These are phyloP conservation scores for Xylaria bambusicola DNA, from an alignment of 495 filamentous ascomycete genomes.

Conservation along the genomic window DNA sequence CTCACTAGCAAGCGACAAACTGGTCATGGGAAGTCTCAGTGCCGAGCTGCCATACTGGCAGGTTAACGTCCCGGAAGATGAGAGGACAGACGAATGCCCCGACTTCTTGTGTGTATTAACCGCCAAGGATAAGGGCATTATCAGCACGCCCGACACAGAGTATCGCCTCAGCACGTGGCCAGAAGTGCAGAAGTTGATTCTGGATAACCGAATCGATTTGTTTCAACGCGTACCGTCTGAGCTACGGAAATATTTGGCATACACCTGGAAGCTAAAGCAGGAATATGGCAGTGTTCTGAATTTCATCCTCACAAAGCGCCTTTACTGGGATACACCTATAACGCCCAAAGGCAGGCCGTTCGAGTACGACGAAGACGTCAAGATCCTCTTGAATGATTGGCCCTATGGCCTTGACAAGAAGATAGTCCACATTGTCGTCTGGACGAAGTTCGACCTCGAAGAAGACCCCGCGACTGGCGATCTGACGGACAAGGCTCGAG, in stretches of 20 bases:
- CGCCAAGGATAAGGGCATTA: slow-evolving; percentile 59
- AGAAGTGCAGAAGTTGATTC: slow-evolving; percentile 61
- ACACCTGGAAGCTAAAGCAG: slow-evolving; percentile 59
- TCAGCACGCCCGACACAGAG: slow-evolving; percentile 63
- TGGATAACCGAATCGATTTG: slow-evolving; percentile 65
- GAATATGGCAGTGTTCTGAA: slow-evolving; percentile 72
- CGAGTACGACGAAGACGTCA: slow-evolving; percentile 61
- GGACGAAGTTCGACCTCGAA: slow-evolving; percentile 77
- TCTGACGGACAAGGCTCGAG: slow-evolving; percentile 61
- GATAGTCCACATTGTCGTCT: slow-evolving; percentile 83
- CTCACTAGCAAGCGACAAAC: too few relatives aligned
- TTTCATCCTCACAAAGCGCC: slow-evolving; percentile 66
- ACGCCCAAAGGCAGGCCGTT: slow-evolving; percentile 42
- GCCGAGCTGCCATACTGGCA: slow-evolving; percentile 70
- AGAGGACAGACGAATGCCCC: slow-evolving; percentile 68
- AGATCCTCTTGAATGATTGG: slow-evolving; percentile 86
- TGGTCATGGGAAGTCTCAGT: slow-evolving; percentile 30
- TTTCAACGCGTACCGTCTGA: slow-evolving; percentile 77
- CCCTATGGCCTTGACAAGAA: slow-evolving; percentile 76
- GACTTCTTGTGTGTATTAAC: slow-evolving; percentile 61
- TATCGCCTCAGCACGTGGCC: slow-evolving; percentile 64
- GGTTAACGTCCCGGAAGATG: slow-evolving; percentile 65
- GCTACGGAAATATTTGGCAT: slow-evolving; percentile 70
- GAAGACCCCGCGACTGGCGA: slow-evolving; percentile 67
- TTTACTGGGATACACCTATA: slow-evolving; percentile 59